Evolutionary conservation across 78 protist species (phyloP).

Genomic region (Dictyostelium capitatum): DNA sequence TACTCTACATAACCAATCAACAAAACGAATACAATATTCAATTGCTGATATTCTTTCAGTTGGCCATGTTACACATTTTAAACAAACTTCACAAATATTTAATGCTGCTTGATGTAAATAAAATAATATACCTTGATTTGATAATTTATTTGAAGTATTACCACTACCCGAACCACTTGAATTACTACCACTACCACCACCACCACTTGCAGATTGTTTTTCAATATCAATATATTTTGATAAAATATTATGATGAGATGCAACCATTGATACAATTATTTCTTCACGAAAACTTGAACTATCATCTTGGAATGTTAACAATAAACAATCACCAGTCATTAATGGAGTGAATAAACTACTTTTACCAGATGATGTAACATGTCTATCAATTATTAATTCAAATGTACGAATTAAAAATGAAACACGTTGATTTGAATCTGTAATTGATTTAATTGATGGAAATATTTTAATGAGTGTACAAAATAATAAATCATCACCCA

Average conservation of each 20-base stretch:
- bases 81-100: conserved; percentile 59
- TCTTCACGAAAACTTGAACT: conserved; percentile 63
- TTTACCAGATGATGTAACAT: conserved; percentile 45
- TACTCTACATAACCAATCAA: conserved; percentile 74
- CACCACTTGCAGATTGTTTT: too few relatives aligned
- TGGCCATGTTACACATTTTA: conserved; percentile 62
- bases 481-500: conserved; percentile 59
- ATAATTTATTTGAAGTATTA: neutral
- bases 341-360: conserved; percentile 53
- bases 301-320: conserved; percentile 55
- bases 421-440: conserved; percentile 68
- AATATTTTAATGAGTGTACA: conserved; percentile 26
- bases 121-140: conserved; percentile 15
- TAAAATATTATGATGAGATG: conserved; percentile 62
- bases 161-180: neutral
- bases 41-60: conserved; percentile 54
- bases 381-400: conserved; percentile 62
- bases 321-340: neutral
- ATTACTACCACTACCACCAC: neutral
- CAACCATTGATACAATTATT: conserved; percentile 68
- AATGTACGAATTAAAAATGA: conserved; percentile 56
- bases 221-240: conserved; percentile 4
- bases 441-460: conserved; percentile 60
- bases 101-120: conserved; percentile 61
- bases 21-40: conserved; percentile 71